These are phyloP conservation scores for Lepidium africanum DNA, from an alignment of 345 rosid species.

Conservation along the genomic window DNA sequence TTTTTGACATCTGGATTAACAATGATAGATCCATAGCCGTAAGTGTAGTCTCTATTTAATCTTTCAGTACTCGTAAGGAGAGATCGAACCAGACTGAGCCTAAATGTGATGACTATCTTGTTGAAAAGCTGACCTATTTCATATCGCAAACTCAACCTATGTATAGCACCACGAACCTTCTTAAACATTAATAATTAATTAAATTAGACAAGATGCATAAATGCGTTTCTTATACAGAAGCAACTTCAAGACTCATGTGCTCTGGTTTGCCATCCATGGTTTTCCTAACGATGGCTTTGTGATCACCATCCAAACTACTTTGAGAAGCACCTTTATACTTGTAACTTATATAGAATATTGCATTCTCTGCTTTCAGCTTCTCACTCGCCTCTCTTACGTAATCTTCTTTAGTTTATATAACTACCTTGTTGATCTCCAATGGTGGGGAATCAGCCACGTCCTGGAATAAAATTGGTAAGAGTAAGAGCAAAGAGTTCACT, in stretches of 20 bases:
- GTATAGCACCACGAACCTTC: too few species aligned
- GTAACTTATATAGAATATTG: slow-evolving; percentile 7
- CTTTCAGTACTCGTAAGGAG: too few species aligned
- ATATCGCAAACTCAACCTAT: too few species aligned
- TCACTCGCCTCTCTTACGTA: neutral
- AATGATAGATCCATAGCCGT: too few species aligned
- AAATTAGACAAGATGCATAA: neutral
- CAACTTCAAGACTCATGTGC: slow-evolving; percentile 6
- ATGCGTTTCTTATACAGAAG: neutral
- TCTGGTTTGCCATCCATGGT: slow-evolving; percentile 6
- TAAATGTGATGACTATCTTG: too few species aligned
- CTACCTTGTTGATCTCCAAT: neutral
- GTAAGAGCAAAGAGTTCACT: neutral
- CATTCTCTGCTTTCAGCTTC: slow-evolving; percentile 2
- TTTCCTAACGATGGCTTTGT: neutral
- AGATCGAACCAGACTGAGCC: too few species aligned
- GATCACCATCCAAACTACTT: neutral
- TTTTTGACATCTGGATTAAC: too few species aligned
- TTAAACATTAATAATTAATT: neutral
- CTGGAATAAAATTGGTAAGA: neutral
- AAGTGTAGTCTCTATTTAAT: too few species aligned
- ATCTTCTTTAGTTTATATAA: slow-evolving; percentile 3
- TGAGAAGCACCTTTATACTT: neutral
- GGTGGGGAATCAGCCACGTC: neutral
- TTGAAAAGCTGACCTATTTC: too few species aligned